Base-by-base conservation (phyloP, 805 yeast genomes). In the Starmerella geochares region DNA sequence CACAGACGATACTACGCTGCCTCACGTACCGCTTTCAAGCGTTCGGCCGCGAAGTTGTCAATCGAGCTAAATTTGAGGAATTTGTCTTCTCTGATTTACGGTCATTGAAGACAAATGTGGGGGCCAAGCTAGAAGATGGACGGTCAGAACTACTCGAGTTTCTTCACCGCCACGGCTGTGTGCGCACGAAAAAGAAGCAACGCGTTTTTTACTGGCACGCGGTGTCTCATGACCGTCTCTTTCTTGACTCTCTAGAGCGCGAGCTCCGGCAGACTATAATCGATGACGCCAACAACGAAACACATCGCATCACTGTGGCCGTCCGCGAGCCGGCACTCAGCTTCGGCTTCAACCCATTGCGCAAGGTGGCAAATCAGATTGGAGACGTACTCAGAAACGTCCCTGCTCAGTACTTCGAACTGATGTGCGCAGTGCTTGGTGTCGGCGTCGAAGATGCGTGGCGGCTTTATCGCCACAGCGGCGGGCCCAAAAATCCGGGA, bases 191-290 rank as follows among this genome's bases (percentile, higher is more conserved):
- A 61, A 90, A 90, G 74, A 90, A 92, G 62, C 98, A 90, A 64
- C 90, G 92, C 62, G 96, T 90, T 38, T 90, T 90, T 64, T 86
- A 83, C 65, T 92, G 97, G 97, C 87, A 84, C 65, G 83, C 88
- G 62, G 96, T 92, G 9, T 92, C 92, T 21, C 97, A 90, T 66
- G 95, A 88, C 62, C 80, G 83, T 62, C 70, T 90, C 39, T 88
- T 92, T 75, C 79, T 86, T 2, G 97, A 92, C 66, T 96, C 96
- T 0, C 68, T 92, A 40, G 96, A 88, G 64, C 73, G 97, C 59
- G 97, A 92, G 64, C 67, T 88, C 29, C 37, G 57, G 7, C 45
- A 53, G 28, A 46, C 52, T 0, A 48, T 47, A 4, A 48, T 53
- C 14, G 54, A 53, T 29, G 43, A 38, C 20, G 32, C 45, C 16